Percentiles rank a stretch among this genome's conserved stretches.
These are phyloP conservation scores for Phylloporus scabripes DNA, from an alignment of 768 basidiomycete genomes.

Conservation along the genomic window DNA sequence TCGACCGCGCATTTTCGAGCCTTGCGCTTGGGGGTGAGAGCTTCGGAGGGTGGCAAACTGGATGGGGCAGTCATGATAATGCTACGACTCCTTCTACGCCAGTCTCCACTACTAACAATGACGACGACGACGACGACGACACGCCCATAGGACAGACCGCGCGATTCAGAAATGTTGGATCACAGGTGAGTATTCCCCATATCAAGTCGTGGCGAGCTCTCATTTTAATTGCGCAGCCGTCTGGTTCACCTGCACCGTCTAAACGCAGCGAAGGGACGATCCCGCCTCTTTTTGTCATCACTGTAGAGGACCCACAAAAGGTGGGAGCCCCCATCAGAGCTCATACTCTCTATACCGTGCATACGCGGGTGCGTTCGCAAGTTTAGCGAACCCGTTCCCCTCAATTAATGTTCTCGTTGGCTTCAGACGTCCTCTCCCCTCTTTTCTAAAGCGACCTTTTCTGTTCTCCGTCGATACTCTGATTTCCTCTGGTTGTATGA, in stretches of 20 bases:
- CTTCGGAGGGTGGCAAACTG: conserved; percentile 49
- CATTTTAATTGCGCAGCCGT: conserved; percentile 6
- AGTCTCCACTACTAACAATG: conserved; percentile 22
- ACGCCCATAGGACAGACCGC: conserved; percentile 54
- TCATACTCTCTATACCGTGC: conserved; percentile 96
- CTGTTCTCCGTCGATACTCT: conserved; percentile 93
- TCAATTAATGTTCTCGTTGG: neutral
- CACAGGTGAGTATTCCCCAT: conserved; percentile 12
- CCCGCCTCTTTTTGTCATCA: conserved; percentile 74
- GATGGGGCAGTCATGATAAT: conserved; percentile 36
- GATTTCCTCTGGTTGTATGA: conserved; percentile 98
- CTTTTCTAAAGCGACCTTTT: conserved; percentile 79
- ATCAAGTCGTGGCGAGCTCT: neutral
- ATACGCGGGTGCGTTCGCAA: conserved; percentile 59
- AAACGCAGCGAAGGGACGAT: conserved; percentile 40
- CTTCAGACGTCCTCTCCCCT: conserved; percentile 76
- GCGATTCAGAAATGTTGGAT: conserved; percentile 26
- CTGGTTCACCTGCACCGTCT: conserved; percentile 11
- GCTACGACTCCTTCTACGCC: conserved; percentile 20
- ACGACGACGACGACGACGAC: conserved; percentile 65
- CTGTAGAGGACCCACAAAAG: conserved; percentile 95
- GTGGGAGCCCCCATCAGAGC: conserved; percentile 94
- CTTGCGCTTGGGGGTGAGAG: conserved; percentile 45
- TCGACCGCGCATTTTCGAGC: conserved; percentile 37
- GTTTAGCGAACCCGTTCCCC: neutral